phyloP scores from a whole-genome alignment of 495 filamentous ascomycete species.

The Astrothelium subdiscretum region DNA sequence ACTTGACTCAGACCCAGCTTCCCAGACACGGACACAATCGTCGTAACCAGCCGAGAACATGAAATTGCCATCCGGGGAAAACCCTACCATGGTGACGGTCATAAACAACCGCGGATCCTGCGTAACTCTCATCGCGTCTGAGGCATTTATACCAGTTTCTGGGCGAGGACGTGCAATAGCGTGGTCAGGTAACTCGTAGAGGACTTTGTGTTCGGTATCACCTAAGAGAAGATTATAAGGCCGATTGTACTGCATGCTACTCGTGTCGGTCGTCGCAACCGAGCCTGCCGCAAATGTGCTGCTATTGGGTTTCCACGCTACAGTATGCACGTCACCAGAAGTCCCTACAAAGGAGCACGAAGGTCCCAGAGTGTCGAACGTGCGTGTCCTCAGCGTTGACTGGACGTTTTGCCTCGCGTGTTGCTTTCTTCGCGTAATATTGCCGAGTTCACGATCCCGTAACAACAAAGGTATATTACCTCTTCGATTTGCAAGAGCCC shows the following conservation, averaged over 20 bases:
- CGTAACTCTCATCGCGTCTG: conserved; percentile 45
- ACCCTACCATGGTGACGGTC: conserved; percentile 66
- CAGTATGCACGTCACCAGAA: conserved; percentile 47
- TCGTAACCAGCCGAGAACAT: conserved; percentile 79
- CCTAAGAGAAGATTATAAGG: conserved; percentile 67
- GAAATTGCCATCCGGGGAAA: conserved; percentile 42
- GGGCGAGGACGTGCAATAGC: conserved; percentile 44
- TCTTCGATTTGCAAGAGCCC: neutral
- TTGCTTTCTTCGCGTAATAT: neutral
- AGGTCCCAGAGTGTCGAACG: conserved; percentile 18
- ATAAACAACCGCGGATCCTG: conserved; percentile 62
- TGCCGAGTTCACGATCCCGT: neutral
- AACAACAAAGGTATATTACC: neutral
- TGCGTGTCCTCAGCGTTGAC: conserved; percentile 11
- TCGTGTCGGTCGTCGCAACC: conserved; percentile 57
- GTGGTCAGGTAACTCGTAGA: conserved; percentile 63
- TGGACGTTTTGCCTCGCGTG: neutral
- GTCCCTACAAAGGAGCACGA: conserved; percentile 22
- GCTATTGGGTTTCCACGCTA: conserved; percentile 43
- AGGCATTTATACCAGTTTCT: conserved; percentile 37
- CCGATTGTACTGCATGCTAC: conserved; percentile 77
- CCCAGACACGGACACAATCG: conserved; percentile 66
- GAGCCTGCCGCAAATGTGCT: conserved; percentile 45
- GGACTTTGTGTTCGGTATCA: conserved; percentile 37
- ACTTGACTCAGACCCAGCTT: conserved; percentile 27